Conservation (phyloP, 257 asterid genomes). For the Mitragyna speciosa region DNA sequence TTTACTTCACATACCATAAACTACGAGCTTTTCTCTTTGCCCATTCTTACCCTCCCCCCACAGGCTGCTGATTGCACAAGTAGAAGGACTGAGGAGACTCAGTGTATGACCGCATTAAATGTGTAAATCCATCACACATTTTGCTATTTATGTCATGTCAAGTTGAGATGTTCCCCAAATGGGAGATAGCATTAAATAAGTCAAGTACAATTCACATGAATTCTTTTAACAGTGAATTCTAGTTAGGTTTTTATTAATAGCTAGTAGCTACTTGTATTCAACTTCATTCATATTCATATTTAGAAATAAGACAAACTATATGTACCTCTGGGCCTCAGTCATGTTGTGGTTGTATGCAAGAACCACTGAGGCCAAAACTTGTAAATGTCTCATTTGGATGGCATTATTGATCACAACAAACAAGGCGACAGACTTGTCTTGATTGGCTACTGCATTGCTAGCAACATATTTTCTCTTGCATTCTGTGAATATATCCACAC, state of each 20-base stretch:
- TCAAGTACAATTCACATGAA: slow-evolving; percentile 45
- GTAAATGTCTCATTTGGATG: background rate
- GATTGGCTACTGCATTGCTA: background rate
- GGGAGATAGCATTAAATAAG: slow-evolving; percentile 47
- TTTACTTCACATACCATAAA: background rate
- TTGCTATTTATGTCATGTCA: slow-evolving; percentile 47
- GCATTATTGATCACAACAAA: background rate
- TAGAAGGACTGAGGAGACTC: background rate
- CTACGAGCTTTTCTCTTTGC: background rate
- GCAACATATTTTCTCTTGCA: background rate
- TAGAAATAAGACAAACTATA: slow-evolving; percentile 24
- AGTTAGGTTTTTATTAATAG: slow-evolving; percentile 43
- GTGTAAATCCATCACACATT: slow-evolving; percentile 38
- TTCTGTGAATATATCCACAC: background rate
- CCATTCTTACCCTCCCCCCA: background rate
- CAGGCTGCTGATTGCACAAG: background rate
- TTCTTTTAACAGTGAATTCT: slow-evolving; percentile 28
- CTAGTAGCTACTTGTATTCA: background rate
- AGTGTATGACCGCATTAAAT: slow-evolving; percentile 26
- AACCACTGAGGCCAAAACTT: background rate
- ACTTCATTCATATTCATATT: slow-evolving; percentile 21
- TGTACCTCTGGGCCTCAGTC: background rate
- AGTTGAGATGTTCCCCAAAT: slow-evolving; percentile 53
- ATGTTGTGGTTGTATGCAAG: background rate
- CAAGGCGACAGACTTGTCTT: background rate